phyloP scores from a whole-genome alignment of 164 flowering plant genomes.

The Cinnamomum chago region DNA sequence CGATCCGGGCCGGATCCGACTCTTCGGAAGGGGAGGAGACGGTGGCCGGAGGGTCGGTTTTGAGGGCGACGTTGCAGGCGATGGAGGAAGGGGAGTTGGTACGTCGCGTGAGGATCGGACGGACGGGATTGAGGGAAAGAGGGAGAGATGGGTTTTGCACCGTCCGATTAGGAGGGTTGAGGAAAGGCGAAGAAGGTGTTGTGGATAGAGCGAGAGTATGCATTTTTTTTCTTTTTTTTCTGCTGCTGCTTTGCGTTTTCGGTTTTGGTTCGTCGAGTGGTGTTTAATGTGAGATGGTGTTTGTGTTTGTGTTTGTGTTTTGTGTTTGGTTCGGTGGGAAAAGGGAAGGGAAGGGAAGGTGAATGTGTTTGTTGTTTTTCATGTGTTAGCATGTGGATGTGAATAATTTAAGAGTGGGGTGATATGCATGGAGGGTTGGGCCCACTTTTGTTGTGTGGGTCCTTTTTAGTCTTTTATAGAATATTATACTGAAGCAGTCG shows the following conservation, averaged over 20 bases:
- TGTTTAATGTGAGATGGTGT: neutral
- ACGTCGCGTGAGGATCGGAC: neutral
- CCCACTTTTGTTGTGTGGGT: too few relatives aligned
- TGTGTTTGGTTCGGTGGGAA: neutral
- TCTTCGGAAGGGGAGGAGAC: slow-evolving; percentile 3
- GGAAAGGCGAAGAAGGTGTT: neutral
- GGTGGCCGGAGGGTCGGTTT: slow-evolving; percentile 4
- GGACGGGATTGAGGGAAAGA: neutral
- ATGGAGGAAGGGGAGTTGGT: neutral
- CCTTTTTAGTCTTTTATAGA: too few relatives aligned
- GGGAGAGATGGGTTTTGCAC: neutral
- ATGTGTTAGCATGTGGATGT: too few relatives aligned
- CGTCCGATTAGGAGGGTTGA: neutral
- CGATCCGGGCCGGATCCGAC: slow-evolving; percentile 28
- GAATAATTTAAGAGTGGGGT: too few relatives aligned
- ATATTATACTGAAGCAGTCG: accelerated
- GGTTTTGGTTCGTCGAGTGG: neutral
- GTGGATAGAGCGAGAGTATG: neutral
- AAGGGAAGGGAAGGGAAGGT: neutral
- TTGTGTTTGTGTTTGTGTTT: neutral
- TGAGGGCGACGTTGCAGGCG: slow-evolving; percentile 12
- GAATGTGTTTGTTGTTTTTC: too few relatives aligned
- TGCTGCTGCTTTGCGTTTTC: neutral
- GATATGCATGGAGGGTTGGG: too few relatives aligned
- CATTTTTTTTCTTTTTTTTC: neutral